These are phyloP conservation scores for Agaricus blazei DNA, from an alignment of 768 basidiomycete species.

Conservation along the genomic window DNA sequence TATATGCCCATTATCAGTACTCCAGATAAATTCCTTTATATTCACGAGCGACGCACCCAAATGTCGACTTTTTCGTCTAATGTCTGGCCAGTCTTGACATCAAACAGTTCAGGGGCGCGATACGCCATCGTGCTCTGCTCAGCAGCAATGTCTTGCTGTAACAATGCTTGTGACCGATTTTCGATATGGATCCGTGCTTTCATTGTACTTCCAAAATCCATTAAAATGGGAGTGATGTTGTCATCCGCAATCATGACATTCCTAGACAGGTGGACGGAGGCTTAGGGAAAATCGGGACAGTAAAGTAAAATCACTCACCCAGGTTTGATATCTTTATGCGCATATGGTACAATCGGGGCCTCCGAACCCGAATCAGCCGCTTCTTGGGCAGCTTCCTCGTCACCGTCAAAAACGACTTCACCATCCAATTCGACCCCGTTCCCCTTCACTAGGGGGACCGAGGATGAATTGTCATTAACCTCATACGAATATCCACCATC, in stretches of 20 bases:
- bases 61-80: conserved; percentile 96
- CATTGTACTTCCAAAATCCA: conserved; percentile 95
- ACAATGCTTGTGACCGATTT: conserved; percentile 79
- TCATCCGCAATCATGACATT: conserved; percentile 98
- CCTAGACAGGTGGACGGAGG: conserved; percentile 30
- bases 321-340: conserved; percentile 95
- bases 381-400: conserved; percentile 58
- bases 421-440: conserved; percentile 45
- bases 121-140: conserved; percentile 99
- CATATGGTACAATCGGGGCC: conserved; percentile 78
- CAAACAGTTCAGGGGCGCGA: conserved; percentile 95
- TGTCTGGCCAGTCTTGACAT: conserved; percentile 85
- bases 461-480: conserved; percentile 17
- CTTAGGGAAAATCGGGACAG: background rate
- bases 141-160: conserved; percentile 95
- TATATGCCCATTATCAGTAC: background rate
- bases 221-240: conserved; percentile 80
- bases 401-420: conserved; percentile 74
- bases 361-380: conserved; percentile 27
- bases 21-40: background rate
- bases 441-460: conserved; percentile 59
- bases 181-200: conserved; percentile 82
- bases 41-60: conserved; percentile 56
- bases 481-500: conserved; percentile 76
- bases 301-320: conserved; percentile 49